Evolutionary conservation across 2,329 filamentous ascomycete species (phyloP), one percentile per base, ranked within the genome.

Genomic region (Epichloe typhina): DNA sequence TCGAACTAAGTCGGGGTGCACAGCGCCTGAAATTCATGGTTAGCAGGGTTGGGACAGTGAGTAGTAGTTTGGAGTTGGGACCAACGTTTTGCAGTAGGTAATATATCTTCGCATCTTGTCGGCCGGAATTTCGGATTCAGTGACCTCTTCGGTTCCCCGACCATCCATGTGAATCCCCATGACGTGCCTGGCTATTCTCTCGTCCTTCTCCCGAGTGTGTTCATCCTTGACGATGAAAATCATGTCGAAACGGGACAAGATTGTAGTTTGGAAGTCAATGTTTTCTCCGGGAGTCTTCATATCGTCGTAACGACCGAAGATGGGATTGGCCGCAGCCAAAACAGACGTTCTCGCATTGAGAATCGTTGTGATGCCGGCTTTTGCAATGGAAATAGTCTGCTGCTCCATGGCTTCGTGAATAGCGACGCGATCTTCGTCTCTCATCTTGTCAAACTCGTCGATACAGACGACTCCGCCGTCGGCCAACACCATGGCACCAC

Each of bases 331-430:
- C 2, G 93, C 93, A 11, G 93, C 93, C 19, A 98, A 75, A 1
- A 98, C 93, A 0, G 90, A 96, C 1, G 93, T 98, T 61, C 93
- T 76, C 12, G 93, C 90, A 62, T 98, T 98, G 49, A 98, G 79
- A 56, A 98, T 97, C 0, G 93, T 98, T 0, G 93, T 98, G 63
- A 98, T 98, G 60, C 93, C 93, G 0, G 93, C 93, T 71, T 98
- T 97, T 56, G 93, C 93, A 60, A 98, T 97, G 11, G 93, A 97
- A 54, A 98, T 98, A 0, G 93, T 98, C 68, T 98, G 93, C 71
- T 98, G 93, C 66, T 98, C 93, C 93, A 98, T 98, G 52, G 93
- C 93, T 77, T 98, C 93, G 75, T 98, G 93, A 58, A 98, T 98
- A 2, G 93, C 93, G 6, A 97, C 93, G 59, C 93, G 80, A 61